Evolutionary conservation across 345 rosid genomes (phyloP).

Genomic region (Balakata baccata): DNA sequence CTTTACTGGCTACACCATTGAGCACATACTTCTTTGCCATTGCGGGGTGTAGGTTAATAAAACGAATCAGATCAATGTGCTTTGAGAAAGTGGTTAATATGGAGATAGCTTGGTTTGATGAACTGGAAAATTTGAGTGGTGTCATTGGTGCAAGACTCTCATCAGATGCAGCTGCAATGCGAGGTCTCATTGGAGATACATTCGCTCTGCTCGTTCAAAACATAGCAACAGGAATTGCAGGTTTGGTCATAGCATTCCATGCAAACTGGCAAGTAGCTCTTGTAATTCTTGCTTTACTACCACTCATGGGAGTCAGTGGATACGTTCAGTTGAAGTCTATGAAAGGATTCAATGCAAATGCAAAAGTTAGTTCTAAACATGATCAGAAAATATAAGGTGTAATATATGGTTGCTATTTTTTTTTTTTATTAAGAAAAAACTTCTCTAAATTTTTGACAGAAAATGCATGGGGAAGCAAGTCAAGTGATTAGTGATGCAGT

Average conservation of each 20-base stretch:
- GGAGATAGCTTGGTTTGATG: conserved; percentile 18
- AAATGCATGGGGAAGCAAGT: conserved; percentile 17
- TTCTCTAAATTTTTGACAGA: conserved; percentile 8
- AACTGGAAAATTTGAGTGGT: conserved; percentile 9
- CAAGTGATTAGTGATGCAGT: conserved; percentile 18
- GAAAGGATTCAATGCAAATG: conserved; percentile 11
- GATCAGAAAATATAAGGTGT: not conserved
- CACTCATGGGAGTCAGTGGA: conserved; percentile 12
- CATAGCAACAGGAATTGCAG: conserved; percentile 6
- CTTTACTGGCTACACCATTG: not conserved
- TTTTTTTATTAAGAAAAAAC: not conserved
- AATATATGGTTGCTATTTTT: not conserved
- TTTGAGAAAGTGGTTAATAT: conserved; percentile 17
- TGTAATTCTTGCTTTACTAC: conserved; percentile 8
- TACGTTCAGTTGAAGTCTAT: conserved; percentile 3
- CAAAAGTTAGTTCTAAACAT: conserved; percentile 8
- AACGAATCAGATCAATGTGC: conserved; percentile 16
- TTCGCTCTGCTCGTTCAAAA: conserved; percentile 10
- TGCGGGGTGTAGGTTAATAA: conserved; percentile 15
- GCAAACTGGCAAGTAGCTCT: conserved; percentile 16
- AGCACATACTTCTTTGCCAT: conserved; percentile 10
- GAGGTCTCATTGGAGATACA: conserved; percentile 13
- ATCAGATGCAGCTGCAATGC: conserved; percentile 12
- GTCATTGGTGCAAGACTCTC: conserved; percentile 16
- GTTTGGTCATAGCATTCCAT: conserved; percentile 12